These are phyloP conservation scores for Pythium rhizo-oryzae DNA, from an alignment of 352 stramenopile species.

Conservation along the genomic window DNA sequence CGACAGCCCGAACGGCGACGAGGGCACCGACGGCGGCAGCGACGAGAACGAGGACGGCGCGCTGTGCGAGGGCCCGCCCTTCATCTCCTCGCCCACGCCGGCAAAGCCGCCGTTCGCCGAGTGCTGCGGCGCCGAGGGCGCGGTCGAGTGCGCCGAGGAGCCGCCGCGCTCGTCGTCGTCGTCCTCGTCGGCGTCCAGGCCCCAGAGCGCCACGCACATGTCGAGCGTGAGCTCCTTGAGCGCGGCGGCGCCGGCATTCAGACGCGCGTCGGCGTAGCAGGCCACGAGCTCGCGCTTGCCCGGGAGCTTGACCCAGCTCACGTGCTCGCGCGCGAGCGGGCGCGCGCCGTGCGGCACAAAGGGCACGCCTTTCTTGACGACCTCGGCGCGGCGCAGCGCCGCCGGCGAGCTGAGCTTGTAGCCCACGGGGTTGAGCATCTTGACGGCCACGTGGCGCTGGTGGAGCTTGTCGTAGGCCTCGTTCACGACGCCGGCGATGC, in stretches of 20 bases:
- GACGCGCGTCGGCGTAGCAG: constrained; percentile 58
- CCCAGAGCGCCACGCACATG: constrained; percentile 87
- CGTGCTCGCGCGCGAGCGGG: constrained; percentile 74
- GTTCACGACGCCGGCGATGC: constrained; percentile 93
- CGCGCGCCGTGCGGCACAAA: constrained; percentile 41
- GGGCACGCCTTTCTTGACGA: constrained; percentile 76
- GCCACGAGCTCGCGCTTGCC: constrained; percentile 64
- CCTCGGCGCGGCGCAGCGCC: constrained; percentile 79
- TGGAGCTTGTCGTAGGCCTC: constrained; percentile 84
- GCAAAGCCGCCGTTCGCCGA: background rate
- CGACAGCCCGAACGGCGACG: constrained; percentile 7
- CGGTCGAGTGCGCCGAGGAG: constrained; percentile 5
- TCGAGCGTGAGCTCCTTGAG: constrained; percentile 81
- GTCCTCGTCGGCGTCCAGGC: constrained; percentile 69
- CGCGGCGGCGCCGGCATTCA: constrained; percentile 16
- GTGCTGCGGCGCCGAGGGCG: background rate
- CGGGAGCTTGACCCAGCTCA: constrained; percentile 76
- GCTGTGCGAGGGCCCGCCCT: constrained; percentile 10
- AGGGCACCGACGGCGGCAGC: background rate
- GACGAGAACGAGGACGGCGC: background rate
- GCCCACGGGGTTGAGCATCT: constrained; percentile 97
- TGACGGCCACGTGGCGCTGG: constrained; percentile 92
- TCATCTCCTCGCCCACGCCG: constrained; percentile 32
- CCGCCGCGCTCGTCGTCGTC: constrained; percentile 28
- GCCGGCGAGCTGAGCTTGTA: constrained; percentile 90